Evolutionary conservation across 202 grass and related monocot species (phyloP).

Genomic region (Miscanthus sacchariflorus): DNA sequence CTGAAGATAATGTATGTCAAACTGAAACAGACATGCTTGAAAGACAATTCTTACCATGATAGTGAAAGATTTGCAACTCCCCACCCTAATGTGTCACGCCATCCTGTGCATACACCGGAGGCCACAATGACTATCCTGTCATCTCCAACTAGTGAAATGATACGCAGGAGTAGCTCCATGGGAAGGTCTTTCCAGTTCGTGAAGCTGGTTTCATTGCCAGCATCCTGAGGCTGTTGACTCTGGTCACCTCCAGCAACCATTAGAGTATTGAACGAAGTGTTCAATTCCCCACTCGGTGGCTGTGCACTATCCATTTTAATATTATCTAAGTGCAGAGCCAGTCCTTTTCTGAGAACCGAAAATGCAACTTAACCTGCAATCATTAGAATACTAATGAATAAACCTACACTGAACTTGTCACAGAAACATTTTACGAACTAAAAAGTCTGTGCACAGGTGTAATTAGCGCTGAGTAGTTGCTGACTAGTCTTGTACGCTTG

Average conservation of each 20-base stretch:
- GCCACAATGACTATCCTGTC: slow-evolving; percentile 70
- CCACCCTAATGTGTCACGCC: slow-evolving; percentile 79
- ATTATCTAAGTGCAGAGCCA: background rate
- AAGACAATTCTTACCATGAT: slow-evolving; percentile 63
- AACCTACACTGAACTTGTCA: slow-evolving; percentile 7
- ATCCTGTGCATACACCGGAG: slow-evolving; percentile 86
- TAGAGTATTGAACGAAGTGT: slow-evolving; percentile 62
- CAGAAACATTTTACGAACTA: slow-evolving; percentile 8
- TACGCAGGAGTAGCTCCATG: slow-evolving; percentile 81
- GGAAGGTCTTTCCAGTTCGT: slow-evolving; percentile 94
- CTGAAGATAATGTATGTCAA: background rate
- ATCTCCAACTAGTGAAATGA: slow-evolving; percentile 68
- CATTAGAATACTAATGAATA: slow-evolving; percentile 28
- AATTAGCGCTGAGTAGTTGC: background rate
- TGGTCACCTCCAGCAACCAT: slow-evolving; percentile 49
- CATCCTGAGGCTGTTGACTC: slow-evolving; percentile 47
- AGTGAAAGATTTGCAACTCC: slow-evolving; percentile 75
- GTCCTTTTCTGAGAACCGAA: background rate
- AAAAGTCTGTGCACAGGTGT: background rate
- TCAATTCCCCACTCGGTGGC: slow-evolving; percentile 48
- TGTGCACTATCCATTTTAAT: slow-evolving; percentile 58
- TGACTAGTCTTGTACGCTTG: background rate
- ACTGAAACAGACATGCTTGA: background rate
- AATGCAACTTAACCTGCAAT: slow-evolving; percentile 30
- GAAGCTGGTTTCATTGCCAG: slow-evolving; percentile 42